Percentiles rank a stretch among this genome's conserved stretches.
These are phyloP conservation scores for Debaryomyces sp. DNA, from an alignment of 1,139 yeast species.

Conservation along the genomic window DNA sequence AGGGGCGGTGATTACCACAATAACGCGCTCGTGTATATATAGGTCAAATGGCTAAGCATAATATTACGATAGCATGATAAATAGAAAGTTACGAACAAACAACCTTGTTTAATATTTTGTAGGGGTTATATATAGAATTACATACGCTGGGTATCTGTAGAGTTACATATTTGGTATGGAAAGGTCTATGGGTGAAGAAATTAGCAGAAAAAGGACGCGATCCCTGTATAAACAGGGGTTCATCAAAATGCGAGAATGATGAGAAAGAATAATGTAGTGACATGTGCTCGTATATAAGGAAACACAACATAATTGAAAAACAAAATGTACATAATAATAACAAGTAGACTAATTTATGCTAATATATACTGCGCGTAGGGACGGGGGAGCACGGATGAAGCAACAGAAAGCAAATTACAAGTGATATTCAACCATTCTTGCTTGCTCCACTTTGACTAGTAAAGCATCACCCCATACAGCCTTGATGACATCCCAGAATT, in stretches of 20 bases:
- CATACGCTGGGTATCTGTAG: neutral
- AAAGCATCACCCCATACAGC: constrained; percentile 64
- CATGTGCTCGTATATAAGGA: neutral
- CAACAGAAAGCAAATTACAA: constrained; percentile 19
- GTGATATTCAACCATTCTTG: constrained; percentile 42
- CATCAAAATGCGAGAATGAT: neutral
- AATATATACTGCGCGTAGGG: neutral
- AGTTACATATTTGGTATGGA: neutral
- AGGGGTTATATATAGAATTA: neutral
- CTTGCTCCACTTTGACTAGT: constrained; percentile 31
- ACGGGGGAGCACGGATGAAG: neutral
- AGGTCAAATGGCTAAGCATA: neutral
- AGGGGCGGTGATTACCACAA: constrained; percentile 4
- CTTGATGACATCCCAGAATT: constrained; percentile 75
- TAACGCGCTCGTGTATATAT: constrained; percentile 1
- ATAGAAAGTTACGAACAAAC: neutral
- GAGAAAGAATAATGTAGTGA: neutral
- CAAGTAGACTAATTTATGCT: neutral
- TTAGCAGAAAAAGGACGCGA: neutral
- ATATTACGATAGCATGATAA: neutral
- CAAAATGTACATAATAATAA: neutral
- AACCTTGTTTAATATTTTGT: neutral
- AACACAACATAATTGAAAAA: neutral
- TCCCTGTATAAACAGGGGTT: neutral
- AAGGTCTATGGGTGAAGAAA: neutral